phyloP scores from a whole-genome alignment of 805 yeast genomes.

The Hanseniaspora lindneri region DNA sequence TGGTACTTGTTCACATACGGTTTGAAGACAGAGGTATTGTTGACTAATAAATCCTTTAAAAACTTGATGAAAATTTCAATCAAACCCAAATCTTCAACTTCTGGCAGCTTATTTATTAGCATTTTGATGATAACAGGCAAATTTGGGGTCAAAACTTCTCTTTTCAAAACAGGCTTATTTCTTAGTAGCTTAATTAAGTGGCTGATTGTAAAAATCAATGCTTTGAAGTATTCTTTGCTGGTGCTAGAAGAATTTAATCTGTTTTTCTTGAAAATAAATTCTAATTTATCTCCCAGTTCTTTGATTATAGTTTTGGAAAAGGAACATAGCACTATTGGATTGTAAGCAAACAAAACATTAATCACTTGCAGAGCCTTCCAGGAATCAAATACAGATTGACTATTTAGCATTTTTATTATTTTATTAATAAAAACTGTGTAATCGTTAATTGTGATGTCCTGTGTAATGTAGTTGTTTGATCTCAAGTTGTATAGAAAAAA shows the following conservation, averaged over 20 bases:
- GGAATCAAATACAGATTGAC: conserved; percentile 29
- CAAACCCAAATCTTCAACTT: conserved; percentile 26
- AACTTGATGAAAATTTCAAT: conserved; percentile 29
- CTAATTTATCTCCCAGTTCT: conserved; percentile 22
- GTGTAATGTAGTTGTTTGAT: conserved; percentile 25
- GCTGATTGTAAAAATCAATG: conserved; percentile 26
- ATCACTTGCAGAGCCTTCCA: conserved; percentile 53
- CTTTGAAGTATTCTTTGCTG: conserved; percentile 22
- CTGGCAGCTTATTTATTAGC: conserved; percentile 37
- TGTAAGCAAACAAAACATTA: conserved; percentile 33
- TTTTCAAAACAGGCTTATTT: conserved; percentile 71
- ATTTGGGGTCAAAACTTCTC: conserved; percentile 76
- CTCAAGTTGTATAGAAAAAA: conserved; percentile 23
- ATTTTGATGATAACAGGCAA: conserved; percentile 48
- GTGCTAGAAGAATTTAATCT: conserved; percentile 20
- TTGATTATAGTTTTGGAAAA: conserved; percentile 12
- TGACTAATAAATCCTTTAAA: conserved; percentile 38
- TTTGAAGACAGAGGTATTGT: conserved; percentile 62
- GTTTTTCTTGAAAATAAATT: conserved; percentile 23
- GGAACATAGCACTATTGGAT: conserved; percentile 29
- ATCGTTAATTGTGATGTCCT: conserved; percentile 27
- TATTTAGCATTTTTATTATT: conserved; percentile 33
- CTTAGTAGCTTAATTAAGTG: conserved; percentile 37
- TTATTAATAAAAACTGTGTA: conserved; percentile 28
- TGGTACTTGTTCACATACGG: conserved; percentile 61